Evolutionary conservation across 495 filamentous ascomycete genomes (phyloP).

Genomic region (Venustampulla echinocandica): DNA sequence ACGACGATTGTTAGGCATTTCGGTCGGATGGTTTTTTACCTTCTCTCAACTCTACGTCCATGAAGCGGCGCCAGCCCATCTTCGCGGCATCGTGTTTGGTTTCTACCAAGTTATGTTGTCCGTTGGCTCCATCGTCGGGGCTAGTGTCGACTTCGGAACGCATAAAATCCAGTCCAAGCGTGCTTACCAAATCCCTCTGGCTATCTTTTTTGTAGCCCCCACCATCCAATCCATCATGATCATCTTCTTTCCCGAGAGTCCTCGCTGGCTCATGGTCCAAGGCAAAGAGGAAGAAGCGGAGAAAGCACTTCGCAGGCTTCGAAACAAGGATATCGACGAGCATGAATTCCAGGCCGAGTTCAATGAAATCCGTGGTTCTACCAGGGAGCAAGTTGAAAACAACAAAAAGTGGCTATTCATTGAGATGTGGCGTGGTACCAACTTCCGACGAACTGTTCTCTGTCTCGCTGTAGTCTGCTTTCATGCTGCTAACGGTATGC

Average conservation of each 20-base stretch:
- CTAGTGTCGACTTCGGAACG: slow-evolving; percentile 52
- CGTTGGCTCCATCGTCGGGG: slow-evolving; percentile 46
- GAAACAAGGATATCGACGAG: slow-evolving; percentile 23
- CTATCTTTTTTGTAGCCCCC: slow-evolving; percentile 49
- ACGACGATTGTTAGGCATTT: slow-evolving; percentile 33
- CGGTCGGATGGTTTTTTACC: slow-evolving; percentile 51
- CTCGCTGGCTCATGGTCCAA: slow-evolving; percentile 49
- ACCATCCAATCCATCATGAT: slow-evolving; percentile 40
- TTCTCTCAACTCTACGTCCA: slow-evolving; percentile 52
- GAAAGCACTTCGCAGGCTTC: slow-evolving; percentile 30
- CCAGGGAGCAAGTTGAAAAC: slow-evolving; percentile 38
- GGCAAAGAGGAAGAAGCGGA: slow-evolving; percentile 39
- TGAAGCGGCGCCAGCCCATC: slow-evolving; percentile 27
- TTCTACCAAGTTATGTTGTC: slow-evolving; percentile 29
- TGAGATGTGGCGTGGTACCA: slow-evolving; percentile 47
- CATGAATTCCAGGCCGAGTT: slow-evolving; percentile 38
- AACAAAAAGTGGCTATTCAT: slow-evolving; percentile 32
- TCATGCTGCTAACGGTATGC: slow-evolving; percentile 26
- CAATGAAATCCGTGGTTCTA: slow-evolving; percentile 39
- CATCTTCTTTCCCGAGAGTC: slow-evolving; percentile 54
- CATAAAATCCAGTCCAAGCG: slow-evolving; percentile 34
- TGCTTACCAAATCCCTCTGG: slow-evolving; percentile 49
- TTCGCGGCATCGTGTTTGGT: slow-evolving; percentile 14
- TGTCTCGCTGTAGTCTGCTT: slow-evolving; percentile 27
- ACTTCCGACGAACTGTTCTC: slow-evolving; percentile 35